phyloP scores from a whole-genome alignment of 176 grass and related monocot genomes.

The Paspalum notatum region DNA sequence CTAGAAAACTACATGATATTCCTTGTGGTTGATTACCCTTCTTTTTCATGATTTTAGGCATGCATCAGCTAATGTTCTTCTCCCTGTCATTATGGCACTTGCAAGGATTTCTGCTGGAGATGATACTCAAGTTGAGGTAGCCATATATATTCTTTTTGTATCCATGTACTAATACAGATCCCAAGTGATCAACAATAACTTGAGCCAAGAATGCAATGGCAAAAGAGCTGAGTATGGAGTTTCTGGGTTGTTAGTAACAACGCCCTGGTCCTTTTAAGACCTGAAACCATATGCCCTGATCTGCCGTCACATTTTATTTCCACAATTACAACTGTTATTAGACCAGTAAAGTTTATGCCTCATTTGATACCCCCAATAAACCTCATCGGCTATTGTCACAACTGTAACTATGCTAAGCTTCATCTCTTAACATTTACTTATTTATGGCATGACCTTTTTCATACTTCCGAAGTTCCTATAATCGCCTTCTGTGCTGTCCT shows the following conservation, averaged over 20 bases:
- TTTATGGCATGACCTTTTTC: neutral
- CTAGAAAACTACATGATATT: neutral
- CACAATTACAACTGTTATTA: neutral
- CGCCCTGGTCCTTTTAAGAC: too few species aligned
- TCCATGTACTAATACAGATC: neutral
- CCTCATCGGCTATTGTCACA: neutral
- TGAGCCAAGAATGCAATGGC: neutral
- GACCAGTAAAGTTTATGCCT: neutral
- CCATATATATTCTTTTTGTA: constrained; percentile 7
- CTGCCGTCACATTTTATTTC: neutral
- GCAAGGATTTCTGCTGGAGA: constrained; percentile 71
- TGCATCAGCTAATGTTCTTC: constrained; percentile 60
- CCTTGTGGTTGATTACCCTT: neutral
- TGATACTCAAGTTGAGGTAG: constrained; percentile 73
- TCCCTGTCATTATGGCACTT: constrained; percentile 55
- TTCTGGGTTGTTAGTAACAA: constrained; percentile 7
- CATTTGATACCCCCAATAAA: neutral
- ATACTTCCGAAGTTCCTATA: neutral
- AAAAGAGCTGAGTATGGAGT: neutral
- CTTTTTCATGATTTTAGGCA: constrained; percentile 54
- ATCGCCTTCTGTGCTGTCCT: neutral
- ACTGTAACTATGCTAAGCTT: neutral
- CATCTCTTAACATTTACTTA: neutral
- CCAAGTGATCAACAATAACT: constrained; percentile 1
- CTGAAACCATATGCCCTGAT: constrained; percentile 12